phyloP scores from a whole-genome alignment of 345 rosid species.

The Eucalyptus dawsonii region DNA sequence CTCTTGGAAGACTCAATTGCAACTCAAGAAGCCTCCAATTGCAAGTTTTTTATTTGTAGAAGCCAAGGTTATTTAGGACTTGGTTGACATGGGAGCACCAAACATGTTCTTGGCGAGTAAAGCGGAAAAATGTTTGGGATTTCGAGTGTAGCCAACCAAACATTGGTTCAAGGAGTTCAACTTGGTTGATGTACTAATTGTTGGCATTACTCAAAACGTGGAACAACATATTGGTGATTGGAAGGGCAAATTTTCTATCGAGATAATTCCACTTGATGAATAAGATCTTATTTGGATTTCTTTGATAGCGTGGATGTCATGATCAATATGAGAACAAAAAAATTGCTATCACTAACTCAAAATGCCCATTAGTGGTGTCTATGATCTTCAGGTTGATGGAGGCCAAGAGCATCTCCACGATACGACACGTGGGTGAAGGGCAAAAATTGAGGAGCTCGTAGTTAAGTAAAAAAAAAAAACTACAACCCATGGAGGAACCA shows the following conservation, averaged over 20 bases:
- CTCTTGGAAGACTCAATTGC: background rate
- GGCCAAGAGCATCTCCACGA: background rate
- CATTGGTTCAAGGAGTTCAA: background rate
- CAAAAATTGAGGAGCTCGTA: background rate
- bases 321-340: background rate
- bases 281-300: too few relatives aligned
- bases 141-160: background rate
- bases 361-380: background rate
- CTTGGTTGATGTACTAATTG: background rate
- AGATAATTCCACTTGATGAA: too few relatives aligned
- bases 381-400: fast-evolving
- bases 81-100: background rate
- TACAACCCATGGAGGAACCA: background rate
- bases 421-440: background rate
- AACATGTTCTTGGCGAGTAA: too few relatives aligned
- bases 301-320: background rate
- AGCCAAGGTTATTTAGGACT: background rate
- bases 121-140: background rate
- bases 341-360: too few relatives aligned
- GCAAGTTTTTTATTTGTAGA: background rate
- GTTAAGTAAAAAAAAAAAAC: background rate
- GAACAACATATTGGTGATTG: background rate
- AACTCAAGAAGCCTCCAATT: background rate
- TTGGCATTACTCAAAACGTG: fast-evolving
- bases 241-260: background rate